Evolutionary conservation across 2,329 filamentous ascomycete species (phyloP), one percentile per base, ranked within the genome.

Genomic region (Trichoderma afroharzianum): DNA sequence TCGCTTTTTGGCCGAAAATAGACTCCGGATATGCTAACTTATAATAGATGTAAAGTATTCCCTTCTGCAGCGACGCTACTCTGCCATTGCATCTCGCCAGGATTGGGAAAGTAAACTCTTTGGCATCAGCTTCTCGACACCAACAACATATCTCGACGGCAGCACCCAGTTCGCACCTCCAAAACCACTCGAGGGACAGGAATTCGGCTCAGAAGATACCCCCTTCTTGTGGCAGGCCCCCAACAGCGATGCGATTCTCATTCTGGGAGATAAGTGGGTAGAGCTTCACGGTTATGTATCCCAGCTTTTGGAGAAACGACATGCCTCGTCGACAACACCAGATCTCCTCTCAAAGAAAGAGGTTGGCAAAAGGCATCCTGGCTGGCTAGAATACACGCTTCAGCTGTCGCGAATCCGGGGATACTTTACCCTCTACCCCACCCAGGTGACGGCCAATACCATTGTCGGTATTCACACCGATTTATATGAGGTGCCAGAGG

Each of bases 201-300:
- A 77, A 21, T 70, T 64, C 32, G 74, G 57, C 62, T 75, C 69
- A 76, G 80, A 32, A 76, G 80, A 6, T 63, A 86, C 88, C 0
- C 85, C 92, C 0, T 97, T 97, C 77, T 83, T 97, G 9, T 97
- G 94, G 91, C 92, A 97, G 81, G 89, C 91, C 2, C 95, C 95
- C 6, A 92, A 90, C 74, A 93, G 91, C 77, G 92, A 96, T 74
- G 95, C 95, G 1, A 88, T 91, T 12, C 85, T 99, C 11, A 91
- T 95, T 78, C 90, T 96, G 70, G 94, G 95, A 57, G 89, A 94
- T 62, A 94, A 92, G 77, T 99, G 96, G 96, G 83, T 88, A 14
- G 93, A 97, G 75, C 86, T 97, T 11, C 94, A 98, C 78, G 88
- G 90, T 12, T 96, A 97, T 76, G 86, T 97, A 2, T 88, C 92